Conservation (phyloP, 306 rosid genomes). For the Neltuma alba region DNA sequence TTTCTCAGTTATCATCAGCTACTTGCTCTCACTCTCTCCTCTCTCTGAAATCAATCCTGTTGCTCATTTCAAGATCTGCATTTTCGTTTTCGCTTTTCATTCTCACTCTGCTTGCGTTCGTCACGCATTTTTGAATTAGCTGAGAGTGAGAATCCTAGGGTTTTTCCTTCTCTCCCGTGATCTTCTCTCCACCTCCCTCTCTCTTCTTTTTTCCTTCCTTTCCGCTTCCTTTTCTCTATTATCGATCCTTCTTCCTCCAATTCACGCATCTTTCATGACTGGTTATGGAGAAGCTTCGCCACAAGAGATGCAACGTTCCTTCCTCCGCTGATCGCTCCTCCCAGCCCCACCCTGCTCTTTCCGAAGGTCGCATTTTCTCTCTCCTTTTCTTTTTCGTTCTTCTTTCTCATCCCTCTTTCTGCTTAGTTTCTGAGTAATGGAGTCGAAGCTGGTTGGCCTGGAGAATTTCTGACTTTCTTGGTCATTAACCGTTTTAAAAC, state of each 20-base stretch:
- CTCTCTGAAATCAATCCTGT: neutral
- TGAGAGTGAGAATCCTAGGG: slow-evolving; percentile 38
- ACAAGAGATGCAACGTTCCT: slow-evolving; percentile 47
- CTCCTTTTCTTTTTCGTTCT: neutral
- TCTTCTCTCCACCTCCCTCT: slow-evolving; percentile 17
- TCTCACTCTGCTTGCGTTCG: neutral
- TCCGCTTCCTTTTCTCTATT: neutral
- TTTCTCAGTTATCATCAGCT: neutral
- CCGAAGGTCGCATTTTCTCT: slow-evolving; percentile 50
- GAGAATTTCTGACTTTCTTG: neutral
- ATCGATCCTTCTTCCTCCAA: slow-evolving; percentile 35
- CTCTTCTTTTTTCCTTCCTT: neutral
- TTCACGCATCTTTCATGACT: slow-evolving; percentile 48
- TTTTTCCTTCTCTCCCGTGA: slow-evolving; percentile 10
- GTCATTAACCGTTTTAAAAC: neutral
- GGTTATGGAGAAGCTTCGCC: slow-evolving; percentile 62
- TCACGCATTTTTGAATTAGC: slow-evolving; percentile 32
- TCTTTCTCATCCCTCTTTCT: neutral
- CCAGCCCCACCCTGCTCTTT: slow-evolving; percentile 38
- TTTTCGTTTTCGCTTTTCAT: neutral
- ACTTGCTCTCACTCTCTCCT: neutral
- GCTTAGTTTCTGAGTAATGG: neutral
- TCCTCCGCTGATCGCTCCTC: slow-evolving; percentile 39
- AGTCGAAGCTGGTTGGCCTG: slow-evolving; percentile 14
- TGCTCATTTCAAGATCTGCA: slow-evolving; percentile 11